These are phyloP conservation scores for Vitis hybrid DNA, from an alignment of 177 flowering plant species.

Conservation along the genomic window DNA sequence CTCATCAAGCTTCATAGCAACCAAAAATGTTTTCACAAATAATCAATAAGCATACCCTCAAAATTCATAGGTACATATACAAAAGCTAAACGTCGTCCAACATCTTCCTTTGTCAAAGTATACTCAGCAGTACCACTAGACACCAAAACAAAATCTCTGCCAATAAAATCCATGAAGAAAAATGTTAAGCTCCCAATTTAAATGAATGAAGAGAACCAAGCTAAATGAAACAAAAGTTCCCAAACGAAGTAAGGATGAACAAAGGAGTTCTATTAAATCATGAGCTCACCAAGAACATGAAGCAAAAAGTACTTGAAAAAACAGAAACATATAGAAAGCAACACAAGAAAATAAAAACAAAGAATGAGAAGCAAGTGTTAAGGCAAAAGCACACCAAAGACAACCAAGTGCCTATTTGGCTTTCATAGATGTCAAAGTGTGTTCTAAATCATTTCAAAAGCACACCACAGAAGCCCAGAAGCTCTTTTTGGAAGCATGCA, in stretches of 20 bases:
- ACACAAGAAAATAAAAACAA: too few species aligned
- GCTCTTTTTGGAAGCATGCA: too few species aligned
- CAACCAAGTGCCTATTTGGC: too few species aligned
- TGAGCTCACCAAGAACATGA: neutral
- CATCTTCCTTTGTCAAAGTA: conserved; percentile 77
- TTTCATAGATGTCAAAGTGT: too few species aligned
- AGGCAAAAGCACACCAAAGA: too few species aligned
- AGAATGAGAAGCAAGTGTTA: too few species aligned
- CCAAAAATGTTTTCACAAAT: neutral
- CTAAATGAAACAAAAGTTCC: neutral
- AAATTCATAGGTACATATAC: conserved; percentile 81
- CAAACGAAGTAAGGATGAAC: neutral
- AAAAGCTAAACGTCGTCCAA: conserved; percentile 71
- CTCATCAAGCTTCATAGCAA: conserved; percentile 1
- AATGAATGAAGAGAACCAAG: neutral
- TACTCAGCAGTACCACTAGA: conserved; percentile 78
- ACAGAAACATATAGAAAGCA: neutral
- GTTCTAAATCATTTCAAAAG: too few species aligned
- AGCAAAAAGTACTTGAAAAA: neutral
- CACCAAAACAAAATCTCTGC: conserved; percentile 62
- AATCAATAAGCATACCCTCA: conserved; percentile 61
- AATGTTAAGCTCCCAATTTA: neutral
- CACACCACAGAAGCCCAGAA: too few species aligned
- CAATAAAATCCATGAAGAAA: conserved; percentile 8
- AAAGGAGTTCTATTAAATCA: neutral